These are phyloP conservation scores for Hypoxylon sp. DNA, from an alignment of 2,329 filamentous ascomycete genomes.

Conservation along the genomic window DNA sequence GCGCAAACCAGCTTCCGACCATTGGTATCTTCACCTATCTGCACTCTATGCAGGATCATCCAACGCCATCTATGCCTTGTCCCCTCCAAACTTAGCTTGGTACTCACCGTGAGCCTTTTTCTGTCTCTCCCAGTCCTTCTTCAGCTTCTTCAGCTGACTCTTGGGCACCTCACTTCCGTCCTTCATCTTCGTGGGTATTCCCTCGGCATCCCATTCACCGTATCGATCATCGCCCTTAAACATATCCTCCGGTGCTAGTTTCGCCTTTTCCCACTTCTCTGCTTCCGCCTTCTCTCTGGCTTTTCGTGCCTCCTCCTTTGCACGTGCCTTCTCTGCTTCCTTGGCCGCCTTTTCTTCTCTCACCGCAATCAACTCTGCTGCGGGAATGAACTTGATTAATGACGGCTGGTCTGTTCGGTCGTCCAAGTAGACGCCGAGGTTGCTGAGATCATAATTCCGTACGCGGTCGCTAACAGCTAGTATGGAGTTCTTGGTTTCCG, in stretches of 20 bases:
- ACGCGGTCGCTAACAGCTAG: constrained; percentile 84
- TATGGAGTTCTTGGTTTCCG: constrained; percentile 77
- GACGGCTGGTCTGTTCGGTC: constrained; percentile 81
- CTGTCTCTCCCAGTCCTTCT: constrained; percentile 91
- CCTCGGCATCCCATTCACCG: constrained; percentile 85
- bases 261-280: constrained; percentile 72
- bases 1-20: constrained; percentile 7
- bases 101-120: constrained; percentile 85
- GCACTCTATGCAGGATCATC: constrained; percentile 1
- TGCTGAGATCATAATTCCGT: constrained; percentile 84
- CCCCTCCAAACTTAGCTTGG: constrained; percentile 55
- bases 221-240: constrained; percentile 73
- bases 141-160: constrained; percentile 83
- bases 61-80: constrained; percentile 36
- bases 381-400: constrained; percentile 77
- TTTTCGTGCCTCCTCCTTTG: constrained; percentile 69
- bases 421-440: constrained; percentile 89
- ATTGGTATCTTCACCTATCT: constrained; percentile 20
- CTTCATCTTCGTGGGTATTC: constrained; percentile 82
- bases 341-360: constrained; percentile 72
- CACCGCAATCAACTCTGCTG: constrained; percentile 69
- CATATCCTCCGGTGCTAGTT: constrained; percentile 68
- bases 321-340: constrained; percentile 71
- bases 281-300: constrained; percentile 66
- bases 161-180: constrained; percentile 87